A percentile compares a stretch with the other conserved stretches of the same genome.
Evolutionary conservation across 139 green algal genomes (phyloP).

Genomic region (Nannochloris sp.): DNA sequence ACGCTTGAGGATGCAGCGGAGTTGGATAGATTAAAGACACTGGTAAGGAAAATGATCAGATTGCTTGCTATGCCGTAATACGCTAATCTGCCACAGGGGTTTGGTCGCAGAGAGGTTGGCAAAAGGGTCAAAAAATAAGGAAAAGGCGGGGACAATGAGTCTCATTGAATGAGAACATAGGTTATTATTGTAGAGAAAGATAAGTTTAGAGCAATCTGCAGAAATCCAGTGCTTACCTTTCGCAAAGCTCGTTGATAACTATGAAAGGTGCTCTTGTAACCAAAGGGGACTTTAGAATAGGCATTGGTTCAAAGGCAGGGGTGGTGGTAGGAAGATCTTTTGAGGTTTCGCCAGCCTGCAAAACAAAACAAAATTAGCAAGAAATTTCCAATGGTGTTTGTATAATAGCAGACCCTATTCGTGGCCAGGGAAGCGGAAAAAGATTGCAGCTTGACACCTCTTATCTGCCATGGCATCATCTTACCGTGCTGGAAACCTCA

Average conservation of each 20-base stretch:
- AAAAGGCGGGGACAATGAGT: neutral
- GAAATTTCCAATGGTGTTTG: too few species aligned
- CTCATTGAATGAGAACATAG: neutral
- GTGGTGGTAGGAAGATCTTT: too few species aligned
- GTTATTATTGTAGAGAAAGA: slow-evolving; percentile 8
- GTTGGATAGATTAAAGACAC: slow-evolving; percentile 51
- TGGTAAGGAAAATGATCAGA: slow-evolving; percentile 74
- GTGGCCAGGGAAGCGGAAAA: too few species aligned
- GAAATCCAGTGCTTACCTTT: neutral
- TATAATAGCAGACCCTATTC: too few species aligned
- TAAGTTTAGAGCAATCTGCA: neutral
- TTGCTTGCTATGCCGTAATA: slow-evolving; percentile 78
- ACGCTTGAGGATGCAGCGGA: slow-evolving; percentile 36
- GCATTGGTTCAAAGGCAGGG: too few species aligned
- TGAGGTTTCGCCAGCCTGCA: too few species aligned
- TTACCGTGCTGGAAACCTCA: too few species aligned
- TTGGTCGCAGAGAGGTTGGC: slow-evolving; percentile 1
- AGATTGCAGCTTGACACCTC: too few species aligned
- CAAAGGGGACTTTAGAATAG: too few species aligned
- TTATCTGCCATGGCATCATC: too few species aligned
- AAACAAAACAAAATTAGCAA: too few species aligned
- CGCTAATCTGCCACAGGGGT: slow-evolving; percentile 82
- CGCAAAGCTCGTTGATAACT: neutral
- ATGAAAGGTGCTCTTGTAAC: neutral
- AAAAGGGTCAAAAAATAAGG: neutral